Evolutionary conservation across 2,329 filamentous ascomycete species (phyloP), one percentile per base, ranked within the genome.

Genomic region (Stagonosporopsis rhizophila): DNA sequence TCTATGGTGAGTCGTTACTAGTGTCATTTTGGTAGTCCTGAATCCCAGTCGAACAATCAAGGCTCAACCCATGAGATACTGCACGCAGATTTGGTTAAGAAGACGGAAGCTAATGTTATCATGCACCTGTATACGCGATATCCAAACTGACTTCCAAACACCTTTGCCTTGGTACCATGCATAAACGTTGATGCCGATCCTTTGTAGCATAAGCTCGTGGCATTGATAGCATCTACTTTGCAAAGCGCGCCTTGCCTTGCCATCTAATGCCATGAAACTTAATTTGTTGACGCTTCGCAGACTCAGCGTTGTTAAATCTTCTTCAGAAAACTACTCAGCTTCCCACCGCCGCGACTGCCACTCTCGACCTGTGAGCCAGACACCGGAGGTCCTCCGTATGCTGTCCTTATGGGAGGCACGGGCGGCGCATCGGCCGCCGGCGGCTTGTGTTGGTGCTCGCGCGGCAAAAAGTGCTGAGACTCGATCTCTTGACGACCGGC

Each of bases 401-500:
- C 42, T 14, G 56, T 57, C 25, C 60, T 65, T 23, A 42, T 55
- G 27, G 58, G 58, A 3, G 56, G 56, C n/a, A 58, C 60, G 8
- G 58, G 58, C 5, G 61, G 45, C 4, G 59, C 57, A 46, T 58
- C 56, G 11, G 49, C 45, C 1, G 47, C 59, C 1, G 52, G 45
- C 12, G 61, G 47, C 22, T 44, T 50, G 17, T 46, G 48, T 14
- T 60, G 53, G 19, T 68, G 39, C n/a, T 56, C 53, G 23, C 44
- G 53, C 17, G 42, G 42, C 40, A 59, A 35, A 40, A 62, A 57
- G 20, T 59, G 56, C 19, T 62, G 59, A 8, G 66, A 64, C 34
- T 75, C 69, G 32, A 75, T 70, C 50, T 75, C 72, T 1, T 61
- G 60, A 3, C 71, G 67, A 1, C 73, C 73, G 5, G 65, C 63